phyloP scores from a whole-genome alignment of 2,329 filamentous ascomycete genomes.

The Pyrenochaeta sp. region DNA sequence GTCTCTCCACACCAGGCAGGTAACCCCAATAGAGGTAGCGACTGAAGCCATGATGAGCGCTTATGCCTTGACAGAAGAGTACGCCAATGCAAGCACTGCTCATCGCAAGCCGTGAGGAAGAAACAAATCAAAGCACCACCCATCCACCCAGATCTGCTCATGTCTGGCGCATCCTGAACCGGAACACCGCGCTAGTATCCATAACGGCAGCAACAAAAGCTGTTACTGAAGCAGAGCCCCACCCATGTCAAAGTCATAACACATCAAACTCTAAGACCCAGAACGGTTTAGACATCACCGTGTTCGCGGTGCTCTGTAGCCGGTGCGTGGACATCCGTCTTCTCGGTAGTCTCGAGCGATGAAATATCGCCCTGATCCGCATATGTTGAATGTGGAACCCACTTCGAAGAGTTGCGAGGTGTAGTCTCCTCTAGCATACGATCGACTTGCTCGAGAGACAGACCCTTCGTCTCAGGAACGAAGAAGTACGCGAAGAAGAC shows the following conservation, averaged over 20 bases:
- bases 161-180: neutral
- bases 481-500: conserved; percentile 75
- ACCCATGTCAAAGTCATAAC: neutral
- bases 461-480: conserved; percentile 81
- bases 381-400: conserved; percentile 64
- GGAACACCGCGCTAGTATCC: neutral
- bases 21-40: neutral
- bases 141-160: neutral
- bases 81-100: neutral
- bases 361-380: conserved; percentile 6
- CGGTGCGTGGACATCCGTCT: neutral
- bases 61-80: neutral
- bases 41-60: neutral
- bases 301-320: neutral
- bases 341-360: conserved; percentile 4
- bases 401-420: conserved; percentile 75
- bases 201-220: neutral
- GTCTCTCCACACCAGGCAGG: neutral
- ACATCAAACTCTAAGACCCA: neutral
- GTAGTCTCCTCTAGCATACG: conserved; percentile 87
- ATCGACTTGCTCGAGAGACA: conserved; percentile 80
- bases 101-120: neutral
- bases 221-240: neutral
- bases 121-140: neutral
- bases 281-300: neutral